Percentiles rank a stretch among this genome's conserved stretches.
These are phyloP conservation scores for Ophiostoma ulmi DNA, from an alignment of 2,329 filamentous ascomycete genomes.

Conservation along the genomic window DNA sequence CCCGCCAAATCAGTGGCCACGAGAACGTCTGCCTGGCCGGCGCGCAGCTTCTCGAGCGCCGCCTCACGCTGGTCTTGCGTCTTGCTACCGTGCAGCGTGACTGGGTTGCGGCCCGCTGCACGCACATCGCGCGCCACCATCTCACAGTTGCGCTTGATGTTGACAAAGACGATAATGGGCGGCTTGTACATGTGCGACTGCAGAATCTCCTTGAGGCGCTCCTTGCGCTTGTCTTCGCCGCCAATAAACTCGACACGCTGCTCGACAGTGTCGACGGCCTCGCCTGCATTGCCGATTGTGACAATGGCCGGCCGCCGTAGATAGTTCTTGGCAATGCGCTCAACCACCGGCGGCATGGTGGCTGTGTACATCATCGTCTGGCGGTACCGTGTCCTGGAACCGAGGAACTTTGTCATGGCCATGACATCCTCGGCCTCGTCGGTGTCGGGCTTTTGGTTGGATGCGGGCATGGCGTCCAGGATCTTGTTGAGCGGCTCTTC, in stretches of 20 bases:
- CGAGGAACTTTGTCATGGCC: conserved; percentile 77
- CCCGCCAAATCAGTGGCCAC: conserved; percentile 95
- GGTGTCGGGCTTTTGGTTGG: conserved; percentile 90
- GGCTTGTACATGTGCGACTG: conserved; percentile 71
- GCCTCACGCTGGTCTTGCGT: conserved; percentile 97
- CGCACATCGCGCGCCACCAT: conserved; percentile 92
- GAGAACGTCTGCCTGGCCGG: conserved; percentile 75
- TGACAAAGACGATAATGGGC: conserved; percentile 98
- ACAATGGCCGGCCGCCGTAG: conserved; percentile 88
- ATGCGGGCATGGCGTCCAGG: conserved; percentile 83
- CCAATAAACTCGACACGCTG: conserved; percentile 89
- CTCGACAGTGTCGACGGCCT: conserved; percentile 96
- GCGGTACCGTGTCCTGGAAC: conserved; percentile 72
- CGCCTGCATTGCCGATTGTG: conserved; percentile 87
- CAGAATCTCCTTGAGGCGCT: conserved; percentile 87
- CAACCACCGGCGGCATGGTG: conserved; percentile 89
- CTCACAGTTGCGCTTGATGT: conserved; percentile 98
- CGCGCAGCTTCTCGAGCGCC: conserved; percentile 77
- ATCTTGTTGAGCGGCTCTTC: conserved; percentile 98
- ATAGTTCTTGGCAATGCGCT: conserved; percentile 96
- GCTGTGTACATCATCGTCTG: conserved; percentile 99
- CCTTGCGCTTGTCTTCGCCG: conserved; percentile 94
- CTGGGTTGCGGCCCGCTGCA: conserved; percentile 81
- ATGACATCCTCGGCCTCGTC: conserved; percentile 82
- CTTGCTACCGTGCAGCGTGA: conserved; percentile 91